Conservation (phyloP, 1,284 basidiomycete species). For the Sporisorium iseilematis-ciliati region DNA sequence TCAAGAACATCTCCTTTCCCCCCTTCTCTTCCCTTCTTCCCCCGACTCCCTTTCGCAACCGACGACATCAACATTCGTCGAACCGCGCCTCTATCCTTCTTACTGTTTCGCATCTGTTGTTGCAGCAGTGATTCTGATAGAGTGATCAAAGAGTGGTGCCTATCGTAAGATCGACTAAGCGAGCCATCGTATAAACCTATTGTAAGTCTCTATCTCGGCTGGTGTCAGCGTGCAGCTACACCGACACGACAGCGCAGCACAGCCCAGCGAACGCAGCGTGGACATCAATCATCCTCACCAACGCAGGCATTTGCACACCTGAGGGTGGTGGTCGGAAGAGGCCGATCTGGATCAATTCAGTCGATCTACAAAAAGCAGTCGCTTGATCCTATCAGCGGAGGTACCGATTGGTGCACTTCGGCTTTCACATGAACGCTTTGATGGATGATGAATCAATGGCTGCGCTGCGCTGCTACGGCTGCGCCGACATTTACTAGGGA, state of each 20-base stretch:
- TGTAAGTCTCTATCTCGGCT: slow-evolving; percentile 19
- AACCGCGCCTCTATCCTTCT: slow-evolving; percentile 20
- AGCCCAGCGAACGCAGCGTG: too few species aligned
- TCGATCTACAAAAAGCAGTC: too few species aligned
- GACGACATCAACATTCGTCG: slow-evolving; percentile 29
- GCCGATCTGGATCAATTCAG: too few species aligned
- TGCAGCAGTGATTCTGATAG: slow-evolving; percentile 30
- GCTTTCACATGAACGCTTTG: too few species aligned
- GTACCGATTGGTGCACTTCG: too few species aligned
- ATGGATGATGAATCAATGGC: too few species aligned
- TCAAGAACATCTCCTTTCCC: slow-evolving; percentile 29
- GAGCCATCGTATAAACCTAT: slow-evolving; percentile 11
- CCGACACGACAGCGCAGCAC: background rate
- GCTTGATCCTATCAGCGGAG: too few species aligned
- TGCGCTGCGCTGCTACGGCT: too few species aligned
- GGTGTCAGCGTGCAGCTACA: background rate
- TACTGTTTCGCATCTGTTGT: slow-evolving; percentile 20
- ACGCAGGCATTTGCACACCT: too few species aligned
- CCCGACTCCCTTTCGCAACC: slow-evolving; percentile 15
- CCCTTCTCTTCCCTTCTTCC: background rate
- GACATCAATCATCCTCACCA: too few species aligned
- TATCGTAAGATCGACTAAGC: slow-evolving; percentile 17
- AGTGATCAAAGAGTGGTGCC: slow-evolving; percentile 17
- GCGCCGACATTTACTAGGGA: too few species aligned
- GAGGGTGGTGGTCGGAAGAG: too few species aligned